Evolutionary conservation across 2,329 filamentous ascomycete genomes (phyloP), one percentile per base, ranked within the genome.

Genomic region (Colletotrichum shisoi): DNA sequence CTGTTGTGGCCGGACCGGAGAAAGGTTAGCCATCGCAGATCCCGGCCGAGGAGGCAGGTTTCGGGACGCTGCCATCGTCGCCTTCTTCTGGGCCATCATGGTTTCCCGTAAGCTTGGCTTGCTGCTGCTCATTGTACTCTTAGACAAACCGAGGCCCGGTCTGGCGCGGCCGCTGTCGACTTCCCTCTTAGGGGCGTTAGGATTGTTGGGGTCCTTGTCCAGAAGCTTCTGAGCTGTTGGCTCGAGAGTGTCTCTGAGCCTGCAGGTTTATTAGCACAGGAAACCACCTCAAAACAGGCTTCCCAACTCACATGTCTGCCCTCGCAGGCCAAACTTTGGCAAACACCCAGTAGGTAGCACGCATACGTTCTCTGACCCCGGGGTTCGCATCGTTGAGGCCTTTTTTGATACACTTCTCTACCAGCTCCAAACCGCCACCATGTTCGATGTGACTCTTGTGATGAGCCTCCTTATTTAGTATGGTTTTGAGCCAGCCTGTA

Each of bases 361-460:
- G 88, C 84, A 91, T 94, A 70, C 88, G 89, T 77, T 97, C 93
- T 73, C 95, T 88, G 52, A 98, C 94, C 37, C 90, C 91, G 8
- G 94, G 93, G 74, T 98, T 97, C 13, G 94, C 84, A 80, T 99
- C 95, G 24, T 84, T 84, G n/a, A 99, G 84, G 0, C 94, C 92
- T 76, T 93, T 96, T 77, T 91, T 93, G 74, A 99, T 87, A 71
- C 91, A 92, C 77, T 96, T 96, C 71, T 96, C 93, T 15, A 96
- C 86, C 34, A 92, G 74, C 13, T 97, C 93, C 21, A 96, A 79
- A 4, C 93, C 92, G 48, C 93, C 94, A 1, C 87, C 86, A 74
- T 96, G 92, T 76, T 98, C 94, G 67, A 98, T 84, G 46, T 93
- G 89, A 69, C 82, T 86, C 79, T 93, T 96, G 78, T 97, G 92